phyloP scores from a whole-genome alignment of 306 rosid species.

The Crataegus laevigata region DNA sequence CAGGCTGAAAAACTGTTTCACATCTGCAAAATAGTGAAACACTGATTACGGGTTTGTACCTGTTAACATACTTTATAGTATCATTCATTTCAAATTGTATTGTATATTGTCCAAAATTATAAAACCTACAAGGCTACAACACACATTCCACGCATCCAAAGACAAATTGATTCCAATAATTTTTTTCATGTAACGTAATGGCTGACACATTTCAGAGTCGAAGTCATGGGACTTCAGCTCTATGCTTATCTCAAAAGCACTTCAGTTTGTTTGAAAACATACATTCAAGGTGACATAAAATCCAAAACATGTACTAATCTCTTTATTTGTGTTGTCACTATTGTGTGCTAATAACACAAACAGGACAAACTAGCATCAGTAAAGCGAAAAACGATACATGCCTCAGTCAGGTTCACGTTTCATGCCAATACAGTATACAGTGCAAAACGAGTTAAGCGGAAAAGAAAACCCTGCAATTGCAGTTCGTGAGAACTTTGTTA shows the following conservation, averaged over 20 bases:
- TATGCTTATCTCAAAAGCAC: background rate
- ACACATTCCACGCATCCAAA: background rate
- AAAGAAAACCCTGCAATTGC: background rate
- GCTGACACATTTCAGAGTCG: background rate
- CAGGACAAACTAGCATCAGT: background rate
- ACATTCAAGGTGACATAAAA: background rate
- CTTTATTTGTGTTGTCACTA: background rate
- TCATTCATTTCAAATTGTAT: background rate
- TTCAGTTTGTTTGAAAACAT: background rate
- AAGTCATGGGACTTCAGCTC: background rate
- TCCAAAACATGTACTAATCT: background rate
- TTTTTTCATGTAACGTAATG: background rate
- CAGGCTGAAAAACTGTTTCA: conserved; percentile 69
- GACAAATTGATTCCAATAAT: background rate
- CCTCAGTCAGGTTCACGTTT: background rate
- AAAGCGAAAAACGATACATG: background rate
- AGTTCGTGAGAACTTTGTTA: background rate
- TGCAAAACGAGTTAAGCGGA: background rate
- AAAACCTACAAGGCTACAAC: background rate
- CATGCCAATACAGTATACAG: background rate
- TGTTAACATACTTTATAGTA: background rate
- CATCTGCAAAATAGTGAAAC: conserved; percentile 44
- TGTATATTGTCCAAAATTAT: background rate
- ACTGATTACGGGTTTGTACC: background rate
- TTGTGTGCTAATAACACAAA: background rate